Percentiles rank a stretch among this genome's conserved stretches.
These are phyloP conservation scores for Exserohilum turcica DNA, from an alignment of 2,329 filamentous ascomycete species.

Conservation along the genomic window DNA sequence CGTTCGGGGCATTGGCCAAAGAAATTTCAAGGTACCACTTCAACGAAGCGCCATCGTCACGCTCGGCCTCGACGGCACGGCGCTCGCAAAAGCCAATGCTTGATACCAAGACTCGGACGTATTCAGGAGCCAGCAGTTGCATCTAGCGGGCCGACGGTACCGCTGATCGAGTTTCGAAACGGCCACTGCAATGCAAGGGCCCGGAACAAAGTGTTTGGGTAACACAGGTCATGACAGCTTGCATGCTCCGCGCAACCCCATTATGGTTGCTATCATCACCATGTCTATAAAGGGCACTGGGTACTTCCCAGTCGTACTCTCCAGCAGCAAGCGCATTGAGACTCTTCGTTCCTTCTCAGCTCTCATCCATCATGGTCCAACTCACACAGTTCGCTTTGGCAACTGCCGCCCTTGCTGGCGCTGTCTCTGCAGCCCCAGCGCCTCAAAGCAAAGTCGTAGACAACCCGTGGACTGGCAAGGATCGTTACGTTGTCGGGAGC, in stretches of 20 bases:
- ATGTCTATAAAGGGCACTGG: conserved; percentile 13
- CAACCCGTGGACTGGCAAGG: conserved; percentile 32
- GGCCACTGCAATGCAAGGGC: neutral
- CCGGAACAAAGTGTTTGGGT: conserved; percentile 11
- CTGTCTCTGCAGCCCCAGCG: conserved; percentile 22
- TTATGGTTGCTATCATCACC: neutral
- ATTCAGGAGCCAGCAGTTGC: neutral
- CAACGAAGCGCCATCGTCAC: conserved; percentile 3
- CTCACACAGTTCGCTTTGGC: conserved; percentile 31
- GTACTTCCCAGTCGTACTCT: conserved; percentile 9
- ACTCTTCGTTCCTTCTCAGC: neutral
- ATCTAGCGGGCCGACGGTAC: conserved; percentile 24
- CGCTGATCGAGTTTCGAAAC: conserved; percentile 7
- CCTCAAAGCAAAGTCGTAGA: conserved; percentile 12
- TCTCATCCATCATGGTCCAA: conserved; percentile 30
- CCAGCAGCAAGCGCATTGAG: conserved; percentile 2
- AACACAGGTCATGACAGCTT: conserved; percentile 7
- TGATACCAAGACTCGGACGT: conserved; percentile 12
- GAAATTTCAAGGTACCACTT: neutral
- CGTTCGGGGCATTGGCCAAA: conserved; percentile 11
- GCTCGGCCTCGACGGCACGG: conserved; percentile 1
- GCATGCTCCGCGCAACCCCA: neutral
- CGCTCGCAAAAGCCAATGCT: conserved; percentile 10
- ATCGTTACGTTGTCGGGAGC: conserved; percentile 28
- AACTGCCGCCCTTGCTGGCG: conserved; percentile 24